Evolutionary conservation across 192 early-diverging fungal genomes (phyloP).

Genomic region (Podila epicladia): DNA sequence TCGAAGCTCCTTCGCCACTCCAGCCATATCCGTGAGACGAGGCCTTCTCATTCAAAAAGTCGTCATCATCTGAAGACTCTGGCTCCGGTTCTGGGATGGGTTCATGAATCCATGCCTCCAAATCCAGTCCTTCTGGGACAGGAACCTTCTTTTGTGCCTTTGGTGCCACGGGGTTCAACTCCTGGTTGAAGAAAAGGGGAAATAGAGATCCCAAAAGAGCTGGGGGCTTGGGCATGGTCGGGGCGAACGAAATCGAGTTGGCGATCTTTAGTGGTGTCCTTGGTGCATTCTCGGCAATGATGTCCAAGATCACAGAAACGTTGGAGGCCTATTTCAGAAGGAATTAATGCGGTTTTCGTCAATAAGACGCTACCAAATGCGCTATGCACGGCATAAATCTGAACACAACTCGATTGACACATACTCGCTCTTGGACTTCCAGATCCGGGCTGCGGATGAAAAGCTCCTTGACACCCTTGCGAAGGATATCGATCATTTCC

Average conservation of each 20-base stretch:
- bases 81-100: conserved; percentile 71
- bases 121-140: conserved; percentile 85
- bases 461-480: conserved; percentile 57
- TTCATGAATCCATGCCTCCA: conserved; percentile 83
- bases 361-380: conserved; percentile 11
- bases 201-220: conserved; percentile 66
- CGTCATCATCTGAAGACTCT: conserved; percentile 54
- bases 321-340: conserved; percentile 52
- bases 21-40: conserved; percentile 45
- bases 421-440: conserved; percentile 84
- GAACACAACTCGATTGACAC: conserved; percentile 15
- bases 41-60: conserved; percentile 38
- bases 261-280: conserved; percentile 43
- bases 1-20: conserved; percentile 32
- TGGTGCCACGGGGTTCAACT: conserved; percentile 90
- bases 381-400: not conserved
- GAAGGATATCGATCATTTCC: conserved; percentile 55
- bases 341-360: not conserved
- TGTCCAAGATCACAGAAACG: conserved; percentile 57
- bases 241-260: conserved; percentile 35
- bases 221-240: conserved; percentile 53
- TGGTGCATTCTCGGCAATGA: conserved; percentile 55
- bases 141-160: conserved; percentile 93
- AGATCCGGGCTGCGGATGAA: conserved; percentile 66
- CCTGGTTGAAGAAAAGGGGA: conserved; percentile 77